Base-by-base conservation (phyloP, 257 asterid species). In the Lithospermum erythrorhizon region DNA sequence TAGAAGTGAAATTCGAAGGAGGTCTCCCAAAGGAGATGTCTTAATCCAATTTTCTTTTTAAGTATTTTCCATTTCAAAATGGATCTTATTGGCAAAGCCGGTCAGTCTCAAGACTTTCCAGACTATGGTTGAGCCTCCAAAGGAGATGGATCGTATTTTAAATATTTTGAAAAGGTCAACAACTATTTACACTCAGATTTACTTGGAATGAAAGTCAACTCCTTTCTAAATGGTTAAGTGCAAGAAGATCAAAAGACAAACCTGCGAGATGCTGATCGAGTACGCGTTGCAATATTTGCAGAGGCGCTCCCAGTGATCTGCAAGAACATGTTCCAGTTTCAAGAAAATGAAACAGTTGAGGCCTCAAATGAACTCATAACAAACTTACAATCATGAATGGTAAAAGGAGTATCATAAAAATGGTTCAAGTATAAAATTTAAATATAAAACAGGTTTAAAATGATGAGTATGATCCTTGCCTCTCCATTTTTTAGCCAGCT, bases 401-500 rank as follows among this genome's bases (percentile, higher is more conserved):
- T 35, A 35, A 35, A 27, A 41, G 4, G 14, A 41, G 2, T 13
- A 11, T 11, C 45, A 65, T 61, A 21, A 22, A 10, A 21, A 64
- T 32, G 19, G 21, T 27, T 16, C 57, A n/a, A 1, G 45, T n/a
- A 54, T 64, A 30, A 19, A 14, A 55, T 19, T 35, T 24, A 19
- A 17, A 8, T 15, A 14, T 16, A 19, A n/a, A 55, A 20, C 20
- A 54, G 24, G 0, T 8, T 56, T 10, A 7, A 23, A 41, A 61
- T 14, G 6, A 48, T 13, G 25, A 52, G 16, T 2, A 13, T 20
- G 48, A 41, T 62, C 65, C 94, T 81, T 83, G 86, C 96, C 95
- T 89, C 95, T 68, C 84, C 90, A 70, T 68, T 77, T 1, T 76
- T 74, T 75, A 87, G 96, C 95, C 95, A 87, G 75, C 80, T 87